Base-by-base conservation (phyloP, 2,329 filamentous ascomycete species). In the Claviceps purpurea region DNA sequence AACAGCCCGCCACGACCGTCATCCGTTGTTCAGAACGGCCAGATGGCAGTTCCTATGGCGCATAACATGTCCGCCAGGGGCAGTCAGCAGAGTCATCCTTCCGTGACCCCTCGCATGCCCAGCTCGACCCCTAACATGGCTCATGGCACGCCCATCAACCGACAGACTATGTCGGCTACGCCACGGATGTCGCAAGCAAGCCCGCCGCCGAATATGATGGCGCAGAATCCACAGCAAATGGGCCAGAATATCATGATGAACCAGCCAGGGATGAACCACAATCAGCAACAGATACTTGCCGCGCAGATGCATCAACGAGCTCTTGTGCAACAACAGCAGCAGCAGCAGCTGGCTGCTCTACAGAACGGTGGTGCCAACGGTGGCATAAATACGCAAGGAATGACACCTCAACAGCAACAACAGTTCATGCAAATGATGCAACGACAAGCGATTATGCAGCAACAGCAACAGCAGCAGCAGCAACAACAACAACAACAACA, bases 1-100 rank as follows among this genome's bases (percentile, higher is more conserved):
- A 79, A 73, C 50, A 87, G 83, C 60, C 84, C 84, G 26, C 72
- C 81, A 18, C 73, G 84, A 45, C 82, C 84, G 16, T 70, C 82
- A 0, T 87, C 84, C 16, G 81, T 82, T 5, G 79, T 81, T 3
- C 81, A 82, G 55, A 78, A 74, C 50, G 75, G 68, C 2, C 71
- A 75, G 0, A 81, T 82, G 73, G 71, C 73, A 6, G 79, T 73
- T 0, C 76, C 79, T 4, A 81, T 82, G 74, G 68, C 78, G 0
- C 75, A 78, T 58, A 77, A 72, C 57, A 84, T 84, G 80, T 81
- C 77, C 51, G 73, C 78, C 20, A 75, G 80, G 55, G 77, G 78
- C 53, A 84, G 81, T 59, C 81, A 85, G 60, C 81, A 84, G 60
- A 84, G 81, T 57, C 81, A 84, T 63, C 72, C 73, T 2, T 74